Conservation (phyloP, 2,329 filamentous ascomycete genomes). For the Ophiocordyceps robertsii region DNA sequence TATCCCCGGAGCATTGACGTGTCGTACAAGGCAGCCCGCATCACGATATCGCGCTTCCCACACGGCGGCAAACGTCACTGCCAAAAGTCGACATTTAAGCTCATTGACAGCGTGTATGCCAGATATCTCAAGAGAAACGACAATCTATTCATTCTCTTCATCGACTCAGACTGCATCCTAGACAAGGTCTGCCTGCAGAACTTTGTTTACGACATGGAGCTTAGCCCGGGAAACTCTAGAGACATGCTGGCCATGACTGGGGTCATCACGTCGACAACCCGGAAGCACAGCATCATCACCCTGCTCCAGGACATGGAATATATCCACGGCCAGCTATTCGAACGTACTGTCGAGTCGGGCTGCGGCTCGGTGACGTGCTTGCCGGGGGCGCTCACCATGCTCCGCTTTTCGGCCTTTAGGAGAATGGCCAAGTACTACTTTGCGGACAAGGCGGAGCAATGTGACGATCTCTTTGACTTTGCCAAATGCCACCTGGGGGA, state of each 20-base stretch:
- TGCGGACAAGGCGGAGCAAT: conserved; percentile 89
- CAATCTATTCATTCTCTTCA: conserved; percentile 90
- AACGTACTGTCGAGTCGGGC: conserved; percentile 86
- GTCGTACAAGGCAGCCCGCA: conserved; percentile 64
- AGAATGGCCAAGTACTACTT: conserved; percentile 99
- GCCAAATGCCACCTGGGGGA: conserved; percentile 92
- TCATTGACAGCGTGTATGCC: conserved; percentile 86
- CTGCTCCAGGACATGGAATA: conserved; percentile 97
- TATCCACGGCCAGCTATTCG: conserved; percentile 90
- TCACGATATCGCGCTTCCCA: conserved; percentile 84
- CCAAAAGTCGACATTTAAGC: conserved; percentile 83
- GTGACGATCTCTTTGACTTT: conserved; percentile 91
- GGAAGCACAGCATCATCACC: conserved; percentile 79
- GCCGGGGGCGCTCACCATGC: conserved; percentile 86
- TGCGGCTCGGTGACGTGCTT: conserved; percentile 92
- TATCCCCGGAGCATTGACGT: conserved; percentile 90
- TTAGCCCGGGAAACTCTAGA: conserved; percentile 80
- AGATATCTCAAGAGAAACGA: conserved; percentile 80
- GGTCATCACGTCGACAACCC: conserved; percentile 87
- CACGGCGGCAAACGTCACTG: conserved; percentile 91
- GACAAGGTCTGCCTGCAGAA: conserved; percentile 89
- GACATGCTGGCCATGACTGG: conserved; percentile 98
- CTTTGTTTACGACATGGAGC: conserved; percentile 97
- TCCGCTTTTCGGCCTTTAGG: conserved; percentile 90
- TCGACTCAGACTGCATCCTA: conserved; percentile 92